phyloP scores from a whole-genome alignment of 495 filamentous ascomycete species.

The Apodospora peruviana region DNA sequence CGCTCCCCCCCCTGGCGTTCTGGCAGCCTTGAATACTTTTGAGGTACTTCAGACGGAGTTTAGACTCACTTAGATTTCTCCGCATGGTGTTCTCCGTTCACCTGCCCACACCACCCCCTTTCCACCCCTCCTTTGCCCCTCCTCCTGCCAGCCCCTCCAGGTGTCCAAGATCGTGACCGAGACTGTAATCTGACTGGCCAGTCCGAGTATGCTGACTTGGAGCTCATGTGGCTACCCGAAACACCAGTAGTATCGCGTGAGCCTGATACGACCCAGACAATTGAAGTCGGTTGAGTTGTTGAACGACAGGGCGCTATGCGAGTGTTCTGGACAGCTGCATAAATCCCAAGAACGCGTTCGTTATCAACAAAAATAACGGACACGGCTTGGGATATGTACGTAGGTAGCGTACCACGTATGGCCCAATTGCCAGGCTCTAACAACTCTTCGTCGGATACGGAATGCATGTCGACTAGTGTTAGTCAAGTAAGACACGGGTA shows the following conservation, averaged over 20 bases:
- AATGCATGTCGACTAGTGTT: too few relatives aligned
- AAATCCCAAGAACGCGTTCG: too few relatives aligned
- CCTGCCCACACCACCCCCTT: not conserved
- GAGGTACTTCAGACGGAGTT: not conserved
- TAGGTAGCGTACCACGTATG: too few relatives aligned
- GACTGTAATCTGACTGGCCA: conserved; percentile 17
- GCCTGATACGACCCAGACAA: too few relatives aligned
- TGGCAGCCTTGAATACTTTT: not conserved
- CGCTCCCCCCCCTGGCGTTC: not conserved
- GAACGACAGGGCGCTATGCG: too few relatives aligned
- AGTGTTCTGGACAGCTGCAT: too few relatives aligned
- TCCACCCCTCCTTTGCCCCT: not conserved
- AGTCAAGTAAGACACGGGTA: conserved; percentile 6
- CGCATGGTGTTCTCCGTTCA: not conserved
- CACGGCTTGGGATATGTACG: too few relatives aligned
- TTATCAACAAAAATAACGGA: too few relatives aligned
- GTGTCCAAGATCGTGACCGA: conserved; percentile 11
- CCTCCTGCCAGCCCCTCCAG: not conserved
- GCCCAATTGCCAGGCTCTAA: too few relatives aligned
- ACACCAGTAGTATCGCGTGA: conserved; percentile 2
- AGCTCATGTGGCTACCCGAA: conserved; percentile 26
- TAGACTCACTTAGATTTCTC: not conserved
- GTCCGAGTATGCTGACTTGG: conserved; percentile 22
- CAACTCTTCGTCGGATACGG: too few relatives aligned
- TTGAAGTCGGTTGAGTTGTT: too few relatives aligned